Evolutionary conservation across 2,329 filamentous ascomycete species (phyloP).

Genomic region (Alternaria conjuncta): DNA sequence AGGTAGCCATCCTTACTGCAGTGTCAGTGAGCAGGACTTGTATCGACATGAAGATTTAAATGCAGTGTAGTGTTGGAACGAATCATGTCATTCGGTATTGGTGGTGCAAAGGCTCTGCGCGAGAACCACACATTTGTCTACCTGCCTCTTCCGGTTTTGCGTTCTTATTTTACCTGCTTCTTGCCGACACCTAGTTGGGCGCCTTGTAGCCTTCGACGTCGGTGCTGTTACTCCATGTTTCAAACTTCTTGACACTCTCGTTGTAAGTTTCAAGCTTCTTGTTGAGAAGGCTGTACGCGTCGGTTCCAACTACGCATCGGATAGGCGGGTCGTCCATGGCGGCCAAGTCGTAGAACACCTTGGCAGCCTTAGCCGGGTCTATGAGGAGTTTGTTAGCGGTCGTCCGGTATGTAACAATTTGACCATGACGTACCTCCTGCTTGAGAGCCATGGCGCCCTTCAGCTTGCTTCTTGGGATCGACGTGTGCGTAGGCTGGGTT

Average conservation of each 20-base stretch:
- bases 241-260: constrained; percentile 58
- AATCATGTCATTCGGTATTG: background rate
- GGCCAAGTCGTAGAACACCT: constrained; percentile 62
- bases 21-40: background rate
- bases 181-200: constrained; percentile 16
- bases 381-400: background rate
- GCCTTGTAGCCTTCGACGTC: constrained; percentile 53
- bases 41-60: background rate
- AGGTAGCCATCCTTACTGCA: background rate
- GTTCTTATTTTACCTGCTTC: background rate
- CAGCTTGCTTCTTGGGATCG: constrained; percentile 51
- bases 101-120: background rate
- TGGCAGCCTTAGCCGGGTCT: constrained; percentile 58
- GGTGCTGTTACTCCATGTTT: constrained; percentile 58
- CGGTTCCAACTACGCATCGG: constrained; percentile 60
- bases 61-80: background rate
- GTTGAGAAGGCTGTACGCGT: constrained; percentile 59
- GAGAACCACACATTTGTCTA: background rate
- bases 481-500: constrained; percentile 58
- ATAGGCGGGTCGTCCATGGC: constrained; percentile 60
- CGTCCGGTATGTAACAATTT: no score
- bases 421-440: constrained; percentile 43
- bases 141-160: background rate
- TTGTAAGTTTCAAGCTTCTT: constrained; percentile 59
- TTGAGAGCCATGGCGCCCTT: constrained; percentile 51